Percentiles rank a stretch among this genome's conserved stretches.
Evolutionary conservation across 345 rosid species (phyloP).

Genomic region (Lumnitzera littorea): DNA sequence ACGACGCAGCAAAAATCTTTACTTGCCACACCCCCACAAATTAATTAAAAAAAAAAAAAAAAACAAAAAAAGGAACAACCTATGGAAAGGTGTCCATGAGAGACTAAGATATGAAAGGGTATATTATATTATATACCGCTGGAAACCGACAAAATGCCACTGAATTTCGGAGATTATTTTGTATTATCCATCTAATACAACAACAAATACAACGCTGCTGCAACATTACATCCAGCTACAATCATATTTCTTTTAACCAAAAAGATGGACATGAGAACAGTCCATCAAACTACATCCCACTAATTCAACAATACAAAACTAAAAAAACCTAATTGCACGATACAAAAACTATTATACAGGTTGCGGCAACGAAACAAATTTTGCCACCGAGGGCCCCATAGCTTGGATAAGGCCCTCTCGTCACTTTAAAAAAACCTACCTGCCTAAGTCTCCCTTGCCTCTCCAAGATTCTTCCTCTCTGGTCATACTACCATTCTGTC

Average conservation of each 20-base stretch:
- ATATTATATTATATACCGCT: too few species aligned
- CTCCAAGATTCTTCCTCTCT: conserved; percentile 58
- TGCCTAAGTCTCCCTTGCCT: conserved; percentile 48
- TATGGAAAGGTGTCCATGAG: too few species aligned
- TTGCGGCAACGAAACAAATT: conserved; percentile 16
- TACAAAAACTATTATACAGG: conserved; percentile 44
- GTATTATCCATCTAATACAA: conserved; percentile 42
- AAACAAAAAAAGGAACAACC: too few species aligned
- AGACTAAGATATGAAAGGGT: not conserved
- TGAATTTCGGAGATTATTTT: conserved; percentile 37
- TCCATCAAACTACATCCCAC: conserved; percentile 30
- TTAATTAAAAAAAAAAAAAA: not conserved
- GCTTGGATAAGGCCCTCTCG: conserved; percentile 14
- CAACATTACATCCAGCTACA: conserved; percentile 35
- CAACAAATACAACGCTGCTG: conserved; percentile 38
- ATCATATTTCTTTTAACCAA: conserved; percentile 6
- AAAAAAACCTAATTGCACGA: conserved; percentile 15
- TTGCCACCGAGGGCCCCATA: conserved; percentile 9
- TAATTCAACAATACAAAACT: conserved; percentile 7
- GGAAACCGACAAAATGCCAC: not conserved
- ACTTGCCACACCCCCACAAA: too few species aligned
- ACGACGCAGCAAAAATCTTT: too few species aligned
- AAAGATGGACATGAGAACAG: conserved; percentile 16
- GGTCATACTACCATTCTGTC: conserved; percentile 27
- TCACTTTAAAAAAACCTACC: conserved; percentile 28